Conservation (phyloP, 352 stramenopile species). For the Phytophthora cactorum region DNA sequence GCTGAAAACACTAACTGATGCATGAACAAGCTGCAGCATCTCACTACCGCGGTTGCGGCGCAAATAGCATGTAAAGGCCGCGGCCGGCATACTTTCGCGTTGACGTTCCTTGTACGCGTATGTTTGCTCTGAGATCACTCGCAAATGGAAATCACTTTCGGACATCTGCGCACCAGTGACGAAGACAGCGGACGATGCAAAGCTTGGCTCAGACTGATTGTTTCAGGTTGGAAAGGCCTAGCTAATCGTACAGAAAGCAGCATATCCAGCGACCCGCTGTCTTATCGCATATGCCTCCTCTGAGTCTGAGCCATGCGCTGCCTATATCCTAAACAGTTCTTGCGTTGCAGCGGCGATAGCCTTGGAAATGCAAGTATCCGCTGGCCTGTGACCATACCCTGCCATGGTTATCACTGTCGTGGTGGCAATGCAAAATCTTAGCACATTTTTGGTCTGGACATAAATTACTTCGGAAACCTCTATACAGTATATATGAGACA, state of each 20-base stretch:
- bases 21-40: slow-evolving; percentile 18
- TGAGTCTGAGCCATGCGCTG: slow-evolving; percentile 1
- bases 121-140: slow-evolving; percentile 26
- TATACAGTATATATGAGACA: slow-evolving; percentile 25
- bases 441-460: slow-evolving; percentile 11
- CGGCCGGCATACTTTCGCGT: slow-evolving; percentile 22
- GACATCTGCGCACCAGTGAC: no score
- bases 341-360: slow-evolving; percentile 12
- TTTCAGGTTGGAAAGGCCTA: slow-evolving; percentile 8
- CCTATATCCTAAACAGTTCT: slow-evolving; percentile 12
- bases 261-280: slow-evolving; percentile 13
- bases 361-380: slow-evolving; percentile 13
- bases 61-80: slow-evolving; percentile 20
- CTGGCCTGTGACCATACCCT: slow-evolving; percentile 5
- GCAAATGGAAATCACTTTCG: slow-evolving; percentile 14
- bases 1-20: slow-evolving; percentile 13
- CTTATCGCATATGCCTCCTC: slow-evolving; percentile 28
- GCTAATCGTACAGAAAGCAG: slow-evolving; percentile 24
- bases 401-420: not conserved
- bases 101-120: slow-evolving; percentile 11
- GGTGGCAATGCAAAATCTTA: not conserved
- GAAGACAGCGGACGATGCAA: no score
- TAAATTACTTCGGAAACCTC: slow-evolving; percentile 34
- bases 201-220: slow-evolving; percentile 25
- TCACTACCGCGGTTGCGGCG: not conserved